Evolutionary conservation across 305 asterid genomes (phyloP).

Genomic region (Solanum hybrid): DNA sequence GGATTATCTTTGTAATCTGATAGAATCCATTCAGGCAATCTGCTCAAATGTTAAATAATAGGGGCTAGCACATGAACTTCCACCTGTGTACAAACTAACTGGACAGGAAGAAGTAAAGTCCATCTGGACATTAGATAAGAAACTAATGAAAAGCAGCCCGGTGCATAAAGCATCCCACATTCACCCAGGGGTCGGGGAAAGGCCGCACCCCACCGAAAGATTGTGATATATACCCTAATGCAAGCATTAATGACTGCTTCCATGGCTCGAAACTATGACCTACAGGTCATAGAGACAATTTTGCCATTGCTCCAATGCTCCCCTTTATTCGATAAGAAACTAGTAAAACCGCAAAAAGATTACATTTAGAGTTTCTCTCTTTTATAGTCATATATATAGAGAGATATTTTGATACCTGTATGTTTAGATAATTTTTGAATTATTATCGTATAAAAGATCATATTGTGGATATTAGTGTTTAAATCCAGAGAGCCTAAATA

Average conservation of each 20-base stretch:
- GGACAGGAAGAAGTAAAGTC: background rate
- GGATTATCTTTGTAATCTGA: too few species aligned
- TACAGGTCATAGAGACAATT: background rate
- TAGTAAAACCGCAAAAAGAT: background rate
- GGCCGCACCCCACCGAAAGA: background rate
- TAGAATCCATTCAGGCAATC: background rate
- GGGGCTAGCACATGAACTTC: background rate
- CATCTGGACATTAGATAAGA: background rate
- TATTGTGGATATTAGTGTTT: background rate
- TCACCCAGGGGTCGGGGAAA: background rate
- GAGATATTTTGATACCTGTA: background rate
- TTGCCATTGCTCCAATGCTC: background rate
- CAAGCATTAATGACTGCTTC: background rate
- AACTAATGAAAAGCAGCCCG: background rate
- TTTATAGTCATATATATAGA: background rate
- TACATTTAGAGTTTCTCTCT: background rate
- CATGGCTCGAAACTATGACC: background rate
- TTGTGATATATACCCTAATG: background rate
- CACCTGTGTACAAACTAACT: background rate
- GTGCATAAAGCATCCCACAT: background rate
- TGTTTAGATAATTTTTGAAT: background rate
- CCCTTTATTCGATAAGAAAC: background rate
- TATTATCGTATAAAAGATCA: background rate
- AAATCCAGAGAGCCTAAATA: background rate
- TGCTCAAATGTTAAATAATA: background rate